Evolutionary conservation across 1,284 basidiomycete genomes (phyloP), one percentile per base, ranked within the genome.

Genomic region (Microbotryum lychnidis-dioicae): DNA sequence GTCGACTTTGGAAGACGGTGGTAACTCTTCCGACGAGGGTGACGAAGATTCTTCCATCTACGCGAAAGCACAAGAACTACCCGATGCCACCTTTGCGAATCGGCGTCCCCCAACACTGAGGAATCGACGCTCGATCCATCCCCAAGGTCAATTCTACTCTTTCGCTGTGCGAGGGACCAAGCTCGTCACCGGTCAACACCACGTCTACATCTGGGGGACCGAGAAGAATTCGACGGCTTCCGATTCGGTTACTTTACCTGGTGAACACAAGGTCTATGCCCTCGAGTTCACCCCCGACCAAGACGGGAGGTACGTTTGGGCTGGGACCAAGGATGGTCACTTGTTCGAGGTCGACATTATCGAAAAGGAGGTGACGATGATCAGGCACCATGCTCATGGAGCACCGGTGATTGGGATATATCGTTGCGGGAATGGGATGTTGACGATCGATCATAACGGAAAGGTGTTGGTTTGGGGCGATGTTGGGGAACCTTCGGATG

Each of bases 301-400:
- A 50, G 74, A 75, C 54, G 77, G 76, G 2, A 70, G 80, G 27
- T 81, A 82, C 62, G 70, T 91, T 7, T 94, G 91, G 91, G 77
- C 87, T 20, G 92, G 91, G 1, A 90, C 88, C 47, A 91, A 87
- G 76, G 90, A 93, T 33, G 92, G 92, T 0, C 84, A 87, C 73
- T 63, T 96, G 18, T 81, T 87, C 69, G 91, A 94, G 77, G 69
- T 92, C 56, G 89, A 94, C 71, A 78, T 87, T 33, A 75, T 79
- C 54, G 81, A 79, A 1, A 85, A 84, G 0, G 69, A 71, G 3
- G 75, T 90, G 18, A 79, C 79, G 0, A 82, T 82, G 4, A 77
- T 79, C 21, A 86, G 84, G 64, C 77, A 80, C 14, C 77, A 78
- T 18, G 81, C 82, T 0, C 91, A 94, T 72, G 72, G 82, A 0